Percentiles rank a stretch among this genome's conserved stretches.
phyloP scores from a whole-genome alignment of 2,329 filamentous ascomycete species.

The Colletotrichum magnum region DNA sequence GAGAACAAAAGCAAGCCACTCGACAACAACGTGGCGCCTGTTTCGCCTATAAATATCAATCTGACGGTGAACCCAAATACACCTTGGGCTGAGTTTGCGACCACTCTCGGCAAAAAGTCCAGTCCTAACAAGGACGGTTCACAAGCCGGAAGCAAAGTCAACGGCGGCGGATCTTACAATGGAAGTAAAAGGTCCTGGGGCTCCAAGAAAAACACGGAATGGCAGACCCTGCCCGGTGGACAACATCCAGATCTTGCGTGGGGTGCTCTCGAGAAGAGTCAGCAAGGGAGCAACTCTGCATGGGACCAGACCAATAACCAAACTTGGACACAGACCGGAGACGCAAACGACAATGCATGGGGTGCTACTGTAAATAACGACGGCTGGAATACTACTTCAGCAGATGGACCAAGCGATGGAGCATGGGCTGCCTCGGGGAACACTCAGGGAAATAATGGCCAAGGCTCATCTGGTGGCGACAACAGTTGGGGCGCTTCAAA shows the following conservation, averaged over 20 bases:
- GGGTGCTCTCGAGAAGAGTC: conserved; percentile 13
- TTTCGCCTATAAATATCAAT: conserved; percentile 36
- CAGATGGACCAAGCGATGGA: conserved; percentile 36
- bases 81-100: conserved; percentile 34
- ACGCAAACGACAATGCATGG: conserved; percentile 28
- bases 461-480: conserved; percentile 7
- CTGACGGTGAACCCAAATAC: conserved; percentile 38
- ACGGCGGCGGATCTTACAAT: conserved; percentile 31
- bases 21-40: conserved; percentile 19
- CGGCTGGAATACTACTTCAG: conserved; percentile 16
- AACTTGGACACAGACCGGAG: conserved; percentile 17
- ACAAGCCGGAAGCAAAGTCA: conserved; percentile 12
- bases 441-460: conserved; percentile 3
- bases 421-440: conserved; percentile 19
- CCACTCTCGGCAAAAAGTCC: conserved; percentile 25
- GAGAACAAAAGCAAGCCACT: conserved; percentile 9
- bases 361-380: conserved; percentile 36
- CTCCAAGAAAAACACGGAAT: conserved; percentile 29
- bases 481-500: conserved; percentile 17
- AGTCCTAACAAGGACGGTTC: conserved; percentile 23
- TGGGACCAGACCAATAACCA: conserved; percentile 18
- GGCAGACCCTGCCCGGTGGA: conserved; percentile 22
- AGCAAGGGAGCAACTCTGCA: conserved; percentile 12
- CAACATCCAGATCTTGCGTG: conserved; percentile 37
- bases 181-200: conserved; percentile 39